phyloP scores from a whole-genome alignment of 2,329 filamentous ascomycete genomes.

The Fusarium sp. region DNA sequence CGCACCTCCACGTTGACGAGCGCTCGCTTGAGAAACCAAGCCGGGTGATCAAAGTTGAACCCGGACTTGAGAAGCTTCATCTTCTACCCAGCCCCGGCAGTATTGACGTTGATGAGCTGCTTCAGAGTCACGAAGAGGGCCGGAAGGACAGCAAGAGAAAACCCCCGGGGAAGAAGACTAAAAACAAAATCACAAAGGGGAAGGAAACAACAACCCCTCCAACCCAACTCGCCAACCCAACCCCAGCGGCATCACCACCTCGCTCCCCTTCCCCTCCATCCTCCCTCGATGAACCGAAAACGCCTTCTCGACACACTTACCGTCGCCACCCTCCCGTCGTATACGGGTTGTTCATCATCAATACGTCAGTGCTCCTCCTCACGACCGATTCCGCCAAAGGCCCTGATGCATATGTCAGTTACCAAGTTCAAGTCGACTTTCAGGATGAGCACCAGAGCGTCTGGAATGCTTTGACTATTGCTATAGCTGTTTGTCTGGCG shows the following conservation, averaged over 20 bases:
- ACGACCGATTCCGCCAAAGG: conserved; percentile 58
- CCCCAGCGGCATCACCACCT: not conserved
- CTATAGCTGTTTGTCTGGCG: conserved; percentile 58
- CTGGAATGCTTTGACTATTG: conserved; percentile 63
- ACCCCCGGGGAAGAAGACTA: not conserved
- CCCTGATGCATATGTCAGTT: conserved; percentile 57
- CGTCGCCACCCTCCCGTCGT: conserved; percentile 57
- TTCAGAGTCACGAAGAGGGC: conserved; percentile 4
- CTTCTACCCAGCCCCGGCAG: conserved; percentile 8
- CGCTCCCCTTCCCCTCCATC: conserved; percentile 8
- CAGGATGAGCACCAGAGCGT: conserved; percentile 58
- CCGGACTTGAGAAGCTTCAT: conserved; percentile 27
- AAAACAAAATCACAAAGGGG: not conserved
- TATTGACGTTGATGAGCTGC: conserved; percentile 28
- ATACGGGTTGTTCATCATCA: conserved; percentile 61
- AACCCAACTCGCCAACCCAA: not conserved
- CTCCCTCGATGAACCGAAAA: conserved; percentile 13
- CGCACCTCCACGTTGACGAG: conserved; percentile 28
- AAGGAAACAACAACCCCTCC: not conserved
- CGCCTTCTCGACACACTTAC: conserved; percentile 37
- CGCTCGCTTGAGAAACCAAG: conserved; percentile 15
- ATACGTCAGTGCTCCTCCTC: conserved; percentile 57
- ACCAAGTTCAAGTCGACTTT: conserved; percentile 61
- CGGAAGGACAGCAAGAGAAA: not conserved
- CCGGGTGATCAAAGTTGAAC: conserved; percentile 26